Evolutionary conservation across 164 flowering plant species (phyloP).

Genomic region (Santalum album): DNA sequence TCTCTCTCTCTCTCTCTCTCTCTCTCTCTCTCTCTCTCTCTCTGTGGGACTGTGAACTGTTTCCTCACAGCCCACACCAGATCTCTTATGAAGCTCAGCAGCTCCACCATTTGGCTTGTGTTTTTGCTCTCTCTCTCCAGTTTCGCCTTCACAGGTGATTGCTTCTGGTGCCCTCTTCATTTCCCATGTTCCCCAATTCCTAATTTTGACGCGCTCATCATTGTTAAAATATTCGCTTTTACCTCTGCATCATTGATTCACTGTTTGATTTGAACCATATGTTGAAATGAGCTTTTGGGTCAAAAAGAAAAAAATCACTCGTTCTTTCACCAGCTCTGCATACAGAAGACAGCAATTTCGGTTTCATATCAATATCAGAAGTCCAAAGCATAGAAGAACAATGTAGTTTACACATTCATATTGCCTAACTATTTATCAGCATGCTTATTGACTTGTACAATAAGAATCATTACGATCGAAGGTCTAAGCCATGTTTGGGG

Average conservation of each 20-base stretch:
- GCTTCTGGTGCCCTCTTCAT: not conserved
- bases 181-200: not conserved
- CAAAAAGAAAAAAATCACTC: too few species aligned
- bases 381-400: too few species aligned
- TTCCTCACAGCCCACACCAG: not conserved
- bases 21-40: not conserved
- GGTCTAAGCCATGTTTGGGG: not conserved
- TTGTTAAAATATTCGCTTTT: not conserved
- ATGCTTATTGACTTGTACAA: too few species aligned
- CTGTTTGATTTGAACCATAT: too few species aligned
- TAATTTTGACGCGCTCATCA: not conserved
- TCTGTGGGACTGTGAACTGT: not conserved
- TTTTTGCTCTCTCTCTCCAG: not conserved
- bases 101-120: not conserved
- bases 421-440: too few species aligned
- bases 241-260: too few species aligned
- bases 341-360: too few species aligned
- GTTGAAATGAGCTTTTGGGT: too few species aligned
- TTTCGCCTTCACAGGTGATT: not conserved
- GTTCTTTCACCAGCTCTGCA: too few species aligned
- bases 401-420: too few species aligned
- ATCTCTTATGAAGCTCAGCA: not conserved
- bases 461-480: too few species aligned
- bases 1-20: not conserved
- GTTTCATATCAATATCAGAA: too few species aligned